A percentile compares a stretch with the other conserved stretches of the same genome.
Conservation (phyloP, 371 early-diverging fungal genomes). For the Smittium culicis region DNA sequence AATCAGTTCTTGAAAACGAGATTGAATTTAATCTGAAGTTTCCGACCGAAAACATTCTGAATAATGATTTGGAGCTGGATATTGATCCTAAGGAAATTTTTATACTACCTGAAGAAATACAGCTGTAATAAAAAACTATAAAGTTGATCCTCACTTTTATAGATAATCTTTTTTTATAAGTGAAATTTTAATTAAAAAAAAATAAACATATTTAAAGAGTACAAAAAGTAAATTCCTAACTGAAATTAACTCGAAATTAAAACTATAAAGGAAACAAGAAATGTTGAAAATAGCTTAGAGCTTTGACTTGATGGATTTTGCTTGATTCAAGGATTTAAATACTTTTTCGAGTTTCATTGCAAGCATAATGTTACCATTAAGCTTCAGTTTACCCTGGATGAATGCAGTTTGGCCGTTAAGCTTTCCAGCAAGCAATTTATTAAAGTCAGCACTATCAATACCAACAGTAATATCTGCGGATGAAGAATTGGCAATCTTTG, state of each 20-base stretch:
- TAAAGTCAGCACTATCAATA: constrained; percentile 44
- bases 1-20: background rate
- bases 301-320: constrained; percentile 23
- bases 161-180: too few relatives aligned
- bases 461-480: background rate
- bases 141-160: too few relatives aligned
- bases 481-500: background rate
- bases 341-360: constrained; percentile 59
- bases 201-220: too few relatives aligned
- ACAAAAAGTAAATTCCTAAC: too few relatives aligned
- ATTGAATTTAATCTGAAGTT: background rate
- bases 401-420: constrained; percentile 72
- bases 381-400: constrained; percentile 77
- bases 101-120: background rate
- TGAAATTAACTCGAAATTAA: too few relatives aligned
- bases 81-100: background rate
- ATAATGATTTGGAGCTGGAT: background rate
- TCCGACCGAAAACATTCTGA: background rate
- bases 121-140: too few relatives aligned
- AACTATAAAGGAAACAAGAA: background rate
- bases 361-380: constrained; percentile 82
- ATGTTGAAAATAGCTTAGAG: constrained; percentile 16
- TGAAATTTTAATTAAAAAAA: too few relatives aligned
- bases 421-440: constrained; percentile 67
- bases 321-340: constrained; percentile 29